Evolutionary conservation across 768 basidiomycete genomes (phyloP).

Genomic region (Russula sp.): DNA sequence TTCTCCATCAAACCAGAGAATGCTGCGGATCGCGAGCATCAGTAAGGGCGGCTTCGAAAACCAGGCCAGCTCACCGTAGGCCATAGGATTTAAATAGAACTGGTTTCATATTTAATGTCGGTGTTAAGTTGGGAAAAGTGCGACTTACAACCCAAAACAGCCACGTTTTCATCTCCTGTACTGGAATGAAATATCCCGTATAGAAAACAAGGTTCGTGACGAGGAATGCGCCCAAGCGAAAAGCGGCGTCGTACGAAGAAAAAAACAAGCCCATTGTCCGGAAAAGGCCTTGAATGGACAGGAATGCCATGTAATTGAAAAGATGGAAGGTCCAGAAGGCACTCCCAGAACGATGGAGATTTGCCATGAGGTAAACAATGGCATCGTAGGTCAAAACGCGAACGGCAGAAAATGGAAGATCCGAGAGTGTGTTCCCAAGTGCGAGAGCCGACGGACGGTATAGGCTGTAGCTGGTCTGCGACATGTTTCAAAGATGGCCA

Average conservation of each 20-base stretch:
- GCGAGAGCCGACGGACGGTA: conserved; percentile 62
- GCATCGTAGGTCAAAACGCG: conserved; percentile 57
- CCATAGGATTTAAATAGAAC: conserved; percentile 77
- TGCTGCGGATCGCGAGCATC: conserved; percentile 32
- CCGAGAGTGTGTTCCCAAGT: conserved; percentile 60
- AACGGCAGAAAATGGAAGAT: conserved; percentile 60
- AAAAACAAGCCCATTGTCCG: conserved; percentile 58
- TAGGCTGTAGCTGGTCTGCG: conserved; percentile 51
- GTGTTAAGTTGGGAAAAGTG: neutral
- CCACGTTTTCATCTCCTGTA: conserved; percentile 70
- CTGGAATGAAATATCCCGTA: conserved; percentile 63
- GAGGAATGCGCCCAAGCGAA: conserved; percentile 57
- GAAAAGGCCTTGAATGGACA: conserved; percentile 84
- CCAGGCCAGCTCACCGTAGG: conserved; percentile 45
- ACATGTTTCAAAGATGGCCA: neutral
- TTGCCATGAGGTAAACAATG: conserved; percentile 63
- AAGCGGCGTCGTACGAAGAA: conserved; percentile 48
- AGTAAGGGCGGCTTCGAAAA: neutral
- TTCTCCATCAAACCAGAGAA: conserved; percentile 81
- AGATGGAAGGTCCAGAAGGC: conserved; percentile 58
- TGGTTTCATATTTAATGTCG: conserved; percentile 23
- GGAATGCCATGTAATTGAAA: conserved; percentile 55
- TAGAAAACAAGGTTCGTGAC: conserved; percentile 73
- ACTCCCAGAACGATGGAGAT: conserved; percentile 37
- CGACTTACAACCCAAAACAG: conserved; percentile 74